Evolutionary conservation across 192 early-diverging fungal species (phyloP), one percentile per base, ranked within the genome.

Genomic region (Podila epigama): DNA sequence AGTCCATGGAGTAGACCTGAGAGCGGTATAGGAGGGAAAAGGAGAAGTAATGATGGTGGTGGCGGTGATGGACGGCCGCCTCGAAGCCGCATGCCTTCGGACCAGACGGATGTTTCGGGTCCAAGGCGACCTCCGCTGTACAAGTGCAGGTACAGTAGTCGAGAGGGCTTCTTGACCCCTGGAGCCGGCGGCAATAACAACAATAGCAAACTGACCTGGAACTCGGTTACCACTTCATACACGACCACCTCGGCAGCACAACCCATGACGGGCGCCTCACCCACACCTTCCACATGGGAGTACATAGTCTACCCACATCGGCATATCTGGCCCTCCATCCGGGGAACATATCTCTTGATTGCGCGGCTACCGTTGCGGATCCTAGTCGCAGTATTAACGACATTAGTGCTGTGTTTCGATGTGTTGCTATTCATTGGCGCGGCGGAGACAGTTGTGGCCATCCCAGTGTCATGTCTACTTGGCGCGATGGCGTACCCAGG

Each of bases 191-290:
- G 33, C 4, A 58, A 27, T 25, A 34, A 34, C 36, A 58, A 37
- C 29, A 32, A 51, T 11, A 22, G 63, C 50, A 77, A 77, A 18
- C 56, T 77, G 37, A 77, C 73, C 15, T 77, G 73, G 73, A 77
- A 77, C 40, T 77, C 73, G 56, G 73, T 61, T 5, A 77, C 73
- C 0, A 77, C 73, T 1, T 77, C 73, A 11, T 77, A 77, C 40
- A 77, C 73, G 2, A 54, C 73, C 16, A 60, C 73, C 3, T 68
- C 65, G 1, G 73, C 73, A 1, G 66, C 73, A n/a, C 59, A 62
- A 16, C 73, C 73, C 28, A 68, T 68, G 73, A 77, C 73, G 20
- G 66, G 73, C 31, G 66, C 66, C 2, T 41, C 73, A 10, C 66
- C 66, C 0, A 77, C 55, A 6, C 73, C 73, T 15, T 77, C 73